Percentiles rank a stretch among this genome's conserved stretches.
phyloP scores from a whole-genome alignment of 192 early-diverging fungal genomes.

The Backusella parvicylindrica region DNA sequence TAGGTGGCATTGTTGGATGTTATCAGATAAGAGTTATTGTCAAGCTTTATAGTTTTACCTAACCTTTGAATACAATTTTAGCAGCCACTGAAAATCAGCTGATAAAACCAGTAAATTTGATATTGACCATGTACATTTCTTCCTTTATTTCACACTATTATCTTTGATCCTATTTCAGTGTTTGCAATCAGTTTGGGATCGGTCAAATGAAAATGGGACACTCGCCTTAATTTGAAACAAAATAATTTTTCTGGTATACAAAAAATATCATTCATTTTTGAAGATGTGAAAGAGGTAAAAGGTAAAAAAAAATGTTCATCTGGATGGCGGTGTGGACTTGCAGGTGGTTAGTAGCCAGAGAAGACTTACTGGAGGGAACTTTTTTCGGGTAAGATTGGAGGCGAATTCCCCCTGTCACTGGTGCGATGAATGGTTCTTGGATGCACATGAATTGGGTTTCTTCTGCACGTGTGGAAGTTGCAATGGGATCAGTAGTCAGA shows the following conservation, averaged over 20 bases:
- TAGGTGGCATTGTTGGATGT: conserved; percentile 8
- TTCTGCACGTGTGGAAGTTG: conserved; percentile 4
- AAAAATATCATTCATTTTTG: background rate
- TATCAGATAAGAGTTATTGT: background rate
- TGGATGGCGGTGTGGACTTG: conserved; percentile 3
- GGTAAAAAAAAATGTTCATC: conserved; percentile 1
- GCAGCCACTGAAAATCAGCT: background rate
- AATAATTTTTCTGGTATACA: too few relatives aligned
- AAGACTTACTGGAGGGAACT: background rate
- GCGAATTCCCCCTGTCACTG: conserved; percentile 8
- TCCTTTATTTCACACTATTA: background rate
- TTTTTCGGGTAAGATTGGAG: conserved; percentile 2
- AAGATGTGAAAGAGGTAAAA: background rate
- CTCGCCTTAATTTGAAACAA: too few relatives aligned
- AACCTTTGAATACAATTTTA: conserved; percentile 1
- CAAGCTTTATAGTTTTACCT: background rate
- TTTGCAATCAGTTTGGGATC: too few relatives aligned
- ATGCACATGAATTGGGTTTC: conserved; percentile 9
- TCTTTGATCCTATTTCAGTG: background rate
- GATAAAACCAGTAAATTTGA: too few relatives aligned
- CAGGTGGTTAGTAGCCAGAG: conserved; percentile 10
- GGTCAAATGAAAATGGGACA: too few relatives aligned
- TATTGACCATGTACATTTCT: too few relatives aligned
- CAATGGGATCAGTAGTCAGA: conserved; percentile 8
- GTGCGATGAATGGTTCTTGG: conserved; percentile 12